Evolutionary conservation across 2,329 filamentous ascomycete genomes (phyloP), one percentile per base, ranked within the genome.

Genomic region (Dothidotthia symphoricarpi): DNA sequence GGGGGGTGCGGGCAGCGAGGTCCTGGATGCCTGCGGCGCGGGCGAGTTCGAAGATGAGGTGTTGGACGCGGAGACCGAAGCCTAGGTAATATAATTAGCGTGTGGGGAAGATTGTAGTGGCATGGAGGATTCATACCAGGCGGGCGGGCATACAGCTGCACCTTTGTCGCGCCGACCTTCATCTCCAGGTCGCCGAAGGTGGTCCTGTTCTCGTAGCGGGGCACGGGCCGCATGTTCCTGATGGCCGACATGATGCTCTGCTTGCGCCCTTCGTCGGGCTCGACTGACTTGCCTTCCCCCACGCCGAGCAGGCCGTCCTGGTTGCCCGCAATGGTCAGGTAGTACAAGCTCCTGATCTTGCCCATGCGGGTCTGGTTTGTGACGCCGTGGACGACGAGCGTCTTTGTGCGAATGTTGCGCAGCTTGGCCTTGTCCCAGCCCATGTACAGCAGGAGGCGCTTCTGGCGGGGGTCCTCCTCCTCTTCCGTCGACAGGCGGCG

Each of bases 351-450:
- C 53, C 78, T 77, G 43, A 98, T 84, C 76, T 97, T 98, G 64
- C 93, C 93, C 69, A 98, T 81, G 73, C 91, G 86, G 15, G 93
- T 97, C 76, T 97, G 91, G 71, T 98, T 97, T 50, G 80, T 75
- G 42, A 98, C 93, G 27, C 70, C 69, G 59, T 91, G 86, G 4
- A 63, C 61, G 31, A 95, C 85, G 31, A 98, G 71, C 31, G 77
- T 75, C 76, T 94, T 95, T 49, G 79, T 71, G 41, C 78, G 74
- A 42, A 95, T 68, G 2, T 52, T 57, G 16, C 59, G 55, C 34
- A 85, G 70, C 43, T 77, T 60, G 1, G 67, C 47, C 39, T 67
- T 61, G 13, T 61, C 64, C 60, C 78, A 74, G 17, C 80, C 80
- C 1, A 81, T 80, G 47, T 77, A 72, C 54, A 78, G 72, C 50